Evolutionary conservation across 805 yeast species (phyloP), one percentile per base, ranked within the genome.

Genomic region (Cyberlindnera amylophila): DNA sequence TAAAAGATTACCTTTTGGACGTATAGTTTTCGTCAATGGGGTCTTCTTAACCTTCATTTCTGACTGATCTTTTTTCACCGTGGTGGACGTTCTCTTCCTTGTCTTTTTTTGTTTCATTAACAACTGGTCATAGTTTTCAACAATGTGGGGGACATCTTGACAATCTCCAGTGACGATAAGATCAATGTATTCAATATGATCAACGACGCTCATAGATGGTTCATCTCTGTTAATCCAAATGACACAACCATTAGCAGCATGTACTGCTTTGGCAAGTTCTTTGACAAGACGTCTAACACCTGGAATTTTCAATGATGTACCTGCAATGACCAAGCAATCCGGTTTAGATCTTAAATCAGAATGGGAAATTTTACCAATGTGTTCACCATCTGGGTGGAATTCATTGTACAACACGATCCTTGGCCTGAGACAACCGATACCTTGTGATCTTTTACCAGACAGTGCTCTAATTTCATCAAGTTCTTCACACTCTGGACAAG

Each of bases 351-450:
- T 71, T 33, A 86, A 61, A 61, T 89, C 96, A 2, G 70, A 51
- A 14, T 82, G 82, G 5, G 88, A 75, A 4, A 85, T 76, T 39
- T 79, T 77, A 0, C 96, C 96, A 36, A 89, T 87, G 23, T 82
- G 76, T 34, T 91, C 95, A 47, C 93, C 89, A 59, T 88, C 95
- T 1, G 96, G 96, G 57, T 89, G 86, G 42, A 72, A 70, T 54
- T 89, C 87, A 67, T 86, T 72, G 69, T 90, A 82, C 9, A 82
- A 59, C 3, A 82, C 85, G 23, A 82, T 77, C 51, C 84, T 65
- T 2, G 89, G 88, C 45, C 86, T 67, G 32, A 82, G 56, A 38
- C 72, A 66, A 4, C 89, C 89, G 6, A 74, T 57, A 1, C 74
- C 88, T 69, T 65, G 90, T 40, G 66, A 66, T 52, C 81, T 79